Evolutionary conservation across 352 stramenopile species (phyloP).

Genomic region (Pythium plurisporium): DNA sequence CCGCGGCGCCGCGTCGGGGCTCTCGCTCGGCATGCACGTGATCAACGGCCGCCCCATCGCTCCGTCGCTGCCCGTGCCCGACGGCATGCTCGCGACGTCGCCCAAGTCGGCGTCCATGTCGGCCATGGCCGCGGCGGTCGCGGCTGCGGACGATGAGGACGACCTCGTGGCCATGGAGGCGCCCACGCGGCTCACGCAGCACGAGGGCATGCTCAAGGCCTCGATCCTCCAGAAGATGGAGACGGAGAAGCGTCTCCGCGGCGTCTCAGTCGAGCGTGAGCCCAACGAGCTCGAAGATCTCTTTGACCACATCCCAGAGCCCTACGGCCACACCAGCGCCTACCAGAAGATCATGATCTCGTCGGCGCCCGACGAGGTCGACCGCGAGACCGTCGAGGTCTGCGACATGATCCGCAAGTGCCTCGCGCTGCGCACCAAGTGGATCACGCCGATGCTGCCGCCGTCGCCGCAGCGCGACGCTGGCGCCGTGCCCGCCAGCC

Average conservation of each 20-base stretch:
- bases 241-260: conserved; percentile 62
- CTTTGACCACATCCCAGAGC: conserved; percentile 77
- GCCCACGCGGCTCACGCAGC: conserved; percentile 28
- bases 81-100: conserved; percentile 17
- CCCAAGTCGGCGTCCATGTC: conserved; percentile 21
- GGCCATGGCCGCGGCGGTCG: conserved; percentile 17
- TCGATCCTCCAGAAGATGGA: conserved; percentile 74
- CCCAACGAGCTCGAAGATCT: conserved; percentile 42
- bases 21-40: conserved; percentile 21
- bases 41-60: conserved; percentile 20
- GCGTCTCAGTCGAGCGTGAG: conserved; percentile 36
- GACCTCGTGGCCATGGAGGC: conserved; percentile 18
- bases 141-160: conserved; percentile 18
- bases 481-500: conserved; percentile 27
- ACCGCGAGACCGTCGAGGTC: conserved; percentile 72
- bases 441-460: conserved; percentile 45
- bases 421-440: conserved; percentile 62
- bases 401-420: conserved; percentile 81
- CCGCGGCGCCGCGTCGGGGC: not conserved
- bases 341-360: conserved; percentile 85
- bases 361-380: conserved; percentile 50
- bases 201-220: conserved; percentile 66
- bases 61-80: not conserved
- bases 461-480: not conserved
- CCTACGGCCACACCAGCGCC: conserved; percentile 57